Evolutionary conservation across 1,284 basidiomycete genomes (phyloP).

Genomic region (Ganoderma meredithae): DNA sequence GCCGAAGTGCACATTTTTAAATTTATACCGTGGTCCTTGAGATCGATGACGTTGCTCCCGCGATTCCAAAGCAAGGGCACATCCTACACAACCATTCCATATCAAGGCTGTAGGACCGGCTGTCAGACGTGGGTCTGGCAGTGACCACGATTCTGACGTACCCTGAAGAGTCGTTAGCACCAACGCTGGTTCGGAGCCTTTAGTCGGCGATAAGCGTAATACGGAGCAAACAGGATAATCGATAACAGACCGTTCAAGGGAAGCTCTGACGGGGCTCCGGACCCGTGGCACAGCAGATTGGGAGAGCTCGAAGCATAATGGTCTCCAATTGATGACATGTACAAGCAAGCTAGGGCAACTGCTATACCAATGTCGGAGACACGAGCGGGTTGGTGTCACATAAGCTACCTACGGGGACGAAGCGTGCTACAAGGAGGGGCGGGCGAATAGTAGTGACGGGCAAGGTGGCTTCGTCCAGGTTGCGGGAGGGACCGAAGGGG

Average conservation of each 20-base stretch:
- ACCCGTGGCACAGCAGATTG: neutral
- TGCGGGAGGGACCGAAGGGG: conserved; percentile 5
- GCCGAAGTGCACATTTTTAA: neutral
- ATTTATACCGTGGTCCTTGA: neutral
- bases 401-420: conserved; percentile 39
- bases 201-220: no score
- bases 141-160: neutral
- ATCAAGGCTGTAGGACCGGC: neutral
- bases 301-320: conserved; percentile 32
- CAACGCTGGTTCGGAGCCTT: no score
- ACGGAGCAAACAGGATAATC: no score
- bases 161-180: neutral
- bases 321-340: conserved; percentile 40
- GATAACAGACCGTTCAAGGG: no score
- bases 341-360: conserved; percentile 35
- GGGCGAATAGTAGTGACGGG: conserved; percentile 18
- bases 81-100: neutral
- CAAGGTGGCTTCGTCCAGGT: conserved; percentile 30
- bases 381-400: conserved; percentile 33
- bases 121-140: no score
- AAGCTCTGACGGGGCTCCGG: neutral
- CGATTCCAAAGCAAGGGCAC: neutral
- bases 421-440: conserved; percentile 30
- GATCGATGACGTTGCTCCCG: neutral
- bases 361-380: conserved; percentile 34